Percentiles rank a stretch among this genome's conserved stretches.
phyloP scores from a whole-genome alignment of 78 protist genomes.

The Dictyostelium capitatum region DNA sequence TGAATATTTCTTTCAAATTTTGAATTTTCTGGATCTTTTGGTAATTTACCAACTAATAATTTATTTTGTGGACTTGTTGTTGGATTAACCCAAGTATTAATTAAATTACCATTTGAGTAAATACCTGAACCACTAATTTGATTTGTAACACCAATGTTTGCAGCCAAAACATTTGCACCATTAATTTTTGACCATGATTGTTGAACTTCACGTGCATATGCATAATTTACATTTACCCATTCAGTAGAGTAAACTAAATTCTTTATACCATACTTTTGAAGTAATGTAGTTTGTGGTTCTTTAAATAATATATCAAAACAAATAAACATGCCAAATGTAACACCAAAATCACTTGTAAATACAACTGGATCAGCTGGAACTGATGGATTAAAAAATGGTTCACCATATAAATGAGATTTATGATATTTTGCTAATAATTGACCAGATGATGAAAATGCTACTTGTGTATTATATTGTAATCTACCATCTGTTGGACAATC shows the following conservation, averaged over 20 bases:
- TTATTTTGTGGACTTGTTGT: neutral
- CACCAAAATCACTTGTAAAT: slow-evolving; percentile 27
- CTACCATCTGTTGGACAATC: slow-evolving; percentile 51
- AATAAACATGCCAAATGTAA: slow-evolving; percentile 65
- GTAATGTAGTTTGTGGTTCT: slow-evolving; percentile 31
- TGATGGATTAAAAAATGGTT: slow-evolving; percentile 1
- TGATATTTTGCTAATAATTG: slow-evolving; percentile 31
- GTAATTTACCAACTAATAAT: slow-evolving; percentile 21
- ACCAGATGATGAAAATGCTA: slow-evolving; percentile 36
- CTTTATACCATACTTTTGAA: slow-evolving; percentile 12
- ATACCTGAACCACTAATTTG: slow-evolving; percentile 31
- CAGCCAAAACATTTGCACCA: slow-evolving; percentile 19
- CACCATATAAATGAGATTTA: slow-evolving; percentile 38
- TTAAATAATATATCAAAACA: slow-evolving; percentile 30
- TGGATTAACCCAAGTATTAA: neutral
- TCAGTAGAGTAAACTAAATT: slow-evolving; percentile 3
- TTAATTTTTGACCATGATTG: slow-evolving; percentile 36
- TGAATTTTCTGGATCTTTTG: slow-evolving; percentile 2
- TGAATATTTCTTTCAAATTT: neutral
- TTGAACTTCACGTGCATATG: slow-evolving; percentile 19
- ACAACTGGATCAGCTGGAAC: slow-evolving; percentile 1
- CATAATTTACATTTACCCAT: slow-evolving; percentile 32
- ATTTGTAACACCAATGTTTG: slow-evolving; percentile 13
- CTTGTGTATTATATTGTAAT: slow-evolving; percentile 35
- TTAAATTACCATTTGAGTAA: slow-evolving; percentile 29